Evolutionary conservation across 1,284 basidiomycete genomes (phyloP).

Genomic region (Trametes polyzona): DNA sequence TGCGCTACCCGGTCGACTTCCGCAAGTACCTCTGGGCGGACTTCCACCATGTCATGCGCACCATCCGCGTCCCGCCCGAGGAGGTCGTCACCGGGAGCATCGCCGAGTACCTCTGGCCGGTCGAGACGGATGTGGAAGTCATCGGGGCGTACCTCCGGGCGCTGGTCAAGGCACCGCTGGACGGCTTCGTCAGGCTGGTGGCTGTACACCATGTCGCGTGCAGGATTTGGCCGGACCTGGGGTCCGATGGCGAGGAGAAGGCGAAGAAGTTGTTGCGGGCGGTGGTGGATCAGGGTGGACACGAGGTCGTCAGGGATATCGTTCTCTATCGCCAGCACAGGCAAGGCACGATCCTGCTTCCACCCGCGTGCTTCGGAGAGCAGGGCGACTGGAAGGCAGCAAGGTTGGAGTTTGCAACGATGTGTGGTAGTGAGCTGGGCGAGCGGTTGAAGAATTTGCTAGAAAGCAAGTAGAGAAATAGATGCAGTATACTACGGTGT

Average conservation of each 20-base stretch:
- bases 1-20: conserved; percentile 84
- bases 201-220: conserved; percentile 83
- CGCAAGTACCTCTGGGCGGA: conserved; percentile 87
- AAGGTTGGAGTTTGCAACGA: conserved; percentile 32
- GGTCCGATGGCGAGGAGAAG: conserved; percentile 40
- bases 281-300: conserved; percentile 53
- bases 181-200: conserved; percentile 70
- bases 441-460: conserved; percentile 33
- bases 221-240: conserved; percentile 73
- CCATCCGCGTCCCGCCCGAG: conserved; percentile 52
- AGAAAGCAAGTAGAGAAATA: not conserved
- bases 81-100: conserved; percentile 53
- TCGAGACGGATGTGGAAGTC: conserved; percentile 71
- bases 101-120: conserved; percentile 70
- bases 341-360: conserved; percentile 35
- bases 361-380: conserved; percentile 46
- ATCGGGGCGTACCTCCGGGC: conserved; percentile 63
- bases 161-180: conserved; percentile 47
- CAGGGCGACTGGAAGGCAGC: conserved; percentile 28
- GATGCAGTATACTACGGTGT: not conserved
- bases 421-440: conserved; percentile 22
- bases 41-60: conserved; percentile 64
- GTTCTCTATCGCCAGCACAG: conserved; percentile 52
- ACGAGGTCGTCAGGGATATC: conserved; percentile 54
- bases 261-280: conserved; percentile 55